Evolutionary conservation across 2,329 filamentous ascomycete genomes (phyloP).

Genomic region (Fusarium tupiense): DNA sequence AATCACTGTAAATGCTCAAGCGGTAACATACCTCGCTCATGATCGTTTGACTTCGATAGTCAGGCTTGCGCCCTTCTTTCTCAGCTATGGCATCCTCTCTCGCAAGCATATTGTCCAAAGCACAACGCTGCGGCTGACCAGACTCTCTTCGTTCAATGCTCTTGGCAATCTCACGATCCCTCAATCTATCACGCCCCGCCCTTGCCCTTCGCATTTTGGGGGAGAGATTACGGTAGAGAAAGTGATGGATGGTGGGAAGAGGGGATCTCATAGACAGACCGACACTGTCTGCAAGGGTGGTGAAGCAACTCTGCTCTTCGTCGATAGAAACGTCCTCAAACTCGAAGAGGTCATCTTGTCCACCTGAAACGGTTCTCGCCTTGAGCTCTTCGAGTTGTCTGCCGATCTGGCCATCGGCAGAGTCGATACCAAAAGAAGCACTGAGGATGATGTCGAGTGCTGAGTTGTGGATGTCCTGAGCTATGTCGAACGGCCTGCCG

Average conservation of each 20-base stretch:
- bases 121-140: conserved; percentile 18
- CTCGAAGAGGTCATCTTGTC: conserved; percentile 16
- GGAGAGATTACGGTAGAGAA: conserved; percentile 21
- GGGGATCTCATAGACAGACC: conserved; percentile 10
- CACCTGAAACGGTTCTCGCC: not conserved
- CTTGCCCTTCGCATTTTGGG: conserved; percentile 15
- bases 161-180: conserved; percentile 25
- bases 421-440: conserved; percentile 43
- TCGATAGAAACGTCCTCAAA: conserved; percentile 12
- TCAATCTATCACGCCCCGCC: not conserved
- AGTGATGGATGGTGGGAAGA: conserved; percentile 2
- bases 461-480: conserved; percentile 44
- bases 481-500: conserved; percentile 45
- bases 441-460: conserved; percentile 47
- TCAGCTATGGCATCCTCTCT: conserved; percentile 44
- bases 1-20: rapidly evolving
- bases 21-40: conserved; percentile 44
- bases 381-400: conserved; percentile 17
- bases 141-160: conserved; percentile 9
- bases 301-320: conserved; percentile 12
- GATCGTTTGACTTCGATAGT: conserved; percentile 46
- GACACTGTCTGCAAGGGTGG: conserved; percentile 16
- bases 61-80: conserved; percentile 43
- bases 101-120: conserved; percentile 46
- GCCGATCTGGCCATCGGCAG: not conserved